phyloP scores from a whole-genome alignment of 768 basidiomycete species.

The Amanita subjunquillea region DNA sequence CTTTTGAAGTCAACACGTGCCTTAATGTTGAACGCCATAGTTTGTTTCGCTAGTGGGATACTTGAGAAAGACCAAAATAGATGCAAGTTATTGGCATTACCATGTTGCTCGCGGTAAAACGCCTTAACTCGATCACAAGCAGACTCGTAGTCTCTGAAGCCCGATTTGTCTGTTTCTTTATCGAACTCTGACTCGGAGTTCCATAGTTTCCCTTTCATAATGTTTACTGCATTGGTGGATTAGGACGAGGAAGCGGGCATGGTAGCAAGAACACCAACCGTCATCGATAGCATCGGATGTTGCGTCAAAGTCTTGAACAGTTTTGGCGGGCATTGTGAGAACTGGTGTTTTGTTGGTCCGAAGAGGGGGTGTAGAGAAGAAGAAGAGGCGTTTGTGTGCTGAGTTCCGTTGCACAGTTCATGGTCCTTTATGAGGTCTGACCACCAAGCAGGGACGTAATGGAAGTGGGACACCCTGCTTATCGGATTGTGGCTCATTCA shows the following conservation, averaged over 20 bases:
- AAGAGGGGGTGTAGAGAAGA: not conserved
- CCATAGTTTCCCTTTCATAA: constrained; percentile 53
- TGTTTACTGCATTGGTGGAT: constrained; percentile 41
- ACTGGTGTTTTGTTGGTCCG: not conserved
- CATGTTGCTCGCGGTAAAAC: constrained; percentile 74
- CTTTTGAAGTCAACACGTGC: constrained; percentile 68
- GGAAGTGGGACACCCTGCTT: not conserved
- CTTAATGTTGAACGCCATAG: constrained; percentile 73
- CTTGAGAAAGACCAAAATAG: not conserved
- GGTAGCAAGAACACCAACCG: constrained; percentile 17
- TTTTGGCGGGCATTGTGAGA: constrained; percentile 16
- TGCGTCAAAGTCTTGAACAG: constrained; percentile 28
- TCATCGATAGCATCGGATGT: constrained; percentile 40
- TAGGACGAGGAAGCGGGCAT: not conserved
- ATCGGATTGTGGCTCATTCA: not conserved
- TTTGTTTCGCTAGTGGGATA: constrained; percentile 62
- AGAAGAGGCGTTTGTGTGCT: not conserved
- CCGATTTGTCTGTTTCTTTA: constrained; percentile 50
- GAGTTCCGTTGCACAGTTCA: not conserved
- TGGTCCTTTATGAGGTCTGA: not conserved
- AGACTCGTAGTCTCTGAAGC: constrained; percentile 63
- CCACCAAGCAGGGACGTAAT: constrained; percentile 1
- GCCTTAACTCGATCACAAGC: constrained; percentile 72
- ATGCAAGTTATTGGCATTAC: constrained; percentile 20
- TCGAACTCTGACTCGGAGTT: constrained; percentile 49